A percentile compares a stretch with the other conserved stretches of the same genome.
Conservation (phyloP, 108 stramenopile genomes). For the Cylindrotheca fusiformis region DNA sequence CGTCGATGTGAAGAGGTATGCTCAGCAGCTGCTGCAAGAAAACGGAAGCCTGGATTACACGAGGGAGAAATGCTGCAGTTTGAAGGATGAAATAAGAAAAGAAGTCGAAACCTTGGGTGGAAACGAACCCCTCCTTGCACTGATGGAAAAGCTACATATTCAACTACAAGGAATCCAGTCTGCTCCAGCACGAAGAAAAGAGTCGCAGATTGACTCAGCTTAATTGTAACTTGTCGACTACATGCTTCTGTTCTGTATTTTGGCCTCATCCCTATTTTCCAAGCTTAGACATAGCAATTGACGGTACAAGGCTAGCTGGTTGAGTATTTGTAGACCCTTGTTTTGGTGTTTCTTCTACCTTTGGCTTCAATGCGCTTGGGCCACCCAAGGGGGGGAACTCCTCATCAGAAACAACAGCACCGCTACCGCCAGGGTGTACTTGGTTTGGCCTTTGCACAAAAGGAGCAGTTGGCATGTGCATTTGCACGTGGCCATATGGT, state of each 20-base stretch:
- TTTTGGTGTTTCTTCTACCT: neutral
- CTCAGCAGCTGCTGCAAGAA: slow-evolving; percentile 67
- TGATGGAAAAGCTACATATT: slow-evolving; percentile 67
- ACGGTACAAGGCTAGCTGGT: slow-evolving; percentile 10
- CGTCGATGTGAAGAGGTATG: slow-evolving; percentile 88
- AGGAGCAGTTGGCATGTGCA: slow-evolving; percentile 4
- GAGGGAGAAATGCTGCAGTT: slow-evolving; percentile 53
- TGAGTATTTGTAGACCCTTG: neutral
- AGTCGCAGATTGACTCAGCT: slow-evolving; percentile 12
- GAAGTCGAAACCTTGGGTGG: slow-evolving; percentile 75
- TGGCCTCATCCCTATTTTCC: neutral
- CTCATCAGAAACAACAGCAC: slow-evolving; percentile 18
- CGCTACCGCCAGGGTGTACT: neutral
- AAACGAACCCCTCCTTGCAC: slow-evolving; percentile 59
- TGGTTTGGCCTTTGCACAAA: slow-evolving; percentile 4
- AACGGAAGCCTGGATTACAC: slow-evolving; percentile 77
- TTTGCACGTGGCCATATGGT: slow-evolving; percentile 2
- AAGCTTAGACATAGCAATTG: neutral
- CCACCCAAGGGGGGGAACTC: slow-evolving; percentile 39
- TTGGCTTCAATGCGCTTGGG: neutral
- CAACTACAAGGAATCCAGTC: slow-evolving; percentile 54
- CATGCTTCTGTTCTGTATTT: neutral
- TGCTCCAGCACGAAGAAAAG: slow-evolving; percentile 1
- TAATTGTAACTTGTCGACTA: neutral
- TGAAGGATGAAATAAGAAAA: slow-evolving; percentile 52